Conservation (phyloP, 1,139 yeast genomes). For the Taiozyma sp. region DNA sequence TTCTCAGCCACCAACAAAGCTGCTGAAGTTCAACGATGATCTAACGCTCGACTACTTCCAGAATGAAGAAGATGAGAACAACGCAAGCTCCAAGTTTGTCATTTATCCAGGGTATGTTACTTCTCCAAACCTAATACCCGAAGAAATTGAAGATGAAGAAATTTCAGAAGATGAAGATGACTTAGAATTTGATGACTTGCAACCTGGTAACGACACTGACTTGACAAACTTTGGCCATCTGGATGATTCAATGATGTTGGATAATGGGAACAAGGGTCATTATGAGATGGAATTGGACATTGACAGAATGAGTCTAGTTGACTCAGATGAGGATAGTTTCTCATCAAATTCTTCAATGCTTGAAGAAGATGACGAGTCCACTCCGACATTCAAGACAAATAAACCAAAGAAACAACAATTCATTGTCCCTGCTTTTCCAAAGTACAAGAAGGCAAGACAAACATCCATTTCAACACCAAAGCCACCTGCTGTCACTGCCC, state of each 20-base stretch:
- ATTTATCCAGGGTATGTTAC: slow-evolving; percentile 12
- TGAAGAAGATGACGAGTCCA: slow-evolving; percentile 12
- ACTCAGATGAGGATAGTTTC: slow-evolving; percentile 10
- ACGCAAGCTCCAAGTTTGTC: slow-evolving; percentile 9
- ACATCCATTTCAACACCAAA: background rate
- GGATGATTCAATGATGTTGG: slow-evolving; percentile 13
- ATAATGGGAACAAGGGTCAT: slow-evolving; percentile 7
- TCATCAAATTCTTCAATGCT: slow-evolving; percentile 19
- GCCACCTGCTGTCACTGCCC: background rate
- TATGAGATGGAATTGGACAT: slow-evolving; percentile 19
- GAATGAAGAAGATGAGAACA: slow-evolving; percentile 14
- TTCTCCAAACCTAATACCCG: slow-evolving; percentile 23
- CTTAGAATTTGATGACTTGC: slow-evolving; percentile 11
- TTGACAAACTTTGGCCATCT: slow-evolving; percentile 5
- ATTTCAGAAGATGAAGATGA: slow-evolving; percentile 24
- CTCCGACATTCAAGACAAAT: slow-evolving; percentile 6
- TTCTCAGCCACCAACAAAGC: slow-evolving; percentile 8
- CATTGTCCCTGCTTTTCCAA: background rate
- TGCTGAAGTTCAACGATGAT: slow-evolving; percentile 24
- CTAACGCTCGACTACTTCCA: slow-evolving; percentile 21
- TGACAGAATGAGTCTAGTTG: slow-evolving; percentile 22
- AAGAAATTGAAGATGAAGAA: slow-evolving; percentile 31
- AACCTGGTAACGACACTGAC: slow-evolving; percentile 1
- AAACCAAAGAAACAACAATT: slow-evolving; percentile 4
- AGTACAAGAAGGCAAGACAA: background rate